phyloP scores from a whole-genome alignment of 2,329 filamentous ascomycete species.

The Aspergillus pseudotamarii region DNA sequence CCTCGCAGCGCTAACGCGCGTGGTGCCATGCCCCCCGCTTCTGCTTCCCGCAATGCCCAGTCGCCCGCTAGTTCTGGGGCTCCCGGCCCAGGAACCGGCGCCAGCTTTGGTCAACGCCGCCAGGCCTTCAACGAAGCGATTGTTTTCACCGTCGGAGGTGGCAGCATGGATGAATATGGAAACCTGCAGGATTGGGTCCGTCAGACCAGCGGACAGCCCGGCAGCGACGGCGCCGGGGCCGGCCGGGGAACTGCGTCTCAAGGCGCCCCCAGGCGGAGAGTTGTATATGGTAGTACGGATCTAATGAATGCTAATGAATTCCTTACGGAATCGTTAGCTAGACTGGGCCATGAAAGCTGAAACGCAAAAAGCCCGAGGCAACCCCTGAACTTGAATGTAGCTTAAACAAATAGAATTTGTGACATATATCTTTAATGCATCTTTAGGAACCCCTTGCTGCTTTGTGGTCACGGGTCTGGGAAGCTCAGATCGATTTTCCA shows the following conservation, averaged over 20 bases:
- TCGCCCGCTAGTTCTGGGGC: constrained; percentile 48
- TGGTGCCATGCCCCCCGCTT: constrained; percentile 84
- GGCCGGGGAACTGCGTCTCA: constrained; percentile 31
- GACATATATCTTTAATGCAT: constrained; percentile 3
- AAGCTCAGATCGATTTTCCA: not conserved
- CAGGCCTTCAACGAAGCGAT: constrained; percentile 89
- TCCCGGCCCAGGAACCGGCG: constrained; percentile 67
- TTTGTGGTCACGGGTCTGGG: not conserved
- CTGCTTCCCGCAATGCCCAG: constrained; percentile 50
- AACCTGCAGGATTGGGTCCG: constrained; percentile 96
- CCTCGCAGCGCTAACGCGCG: constrained; percentile 90
- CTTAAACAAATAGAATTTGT: not conserved
- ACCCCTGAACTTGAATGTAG: not conserved
- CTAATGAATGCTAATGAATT: constrained; percentile 66
- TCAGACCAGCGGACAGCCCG: constrained; percentile 64
- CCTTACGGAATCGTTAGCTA: constrained; percentile 58
- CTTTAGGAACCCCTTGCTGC: not conserved
- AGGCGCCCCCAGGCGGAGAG: constrained; percentile 68
- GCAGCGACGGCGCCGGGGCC: constrained; percentile 50
- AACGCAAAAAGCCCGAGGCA: not conserved
- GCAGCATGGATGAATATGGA: constrained; percentile 98
- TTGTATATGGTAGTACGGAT: constrained; percentile 93
- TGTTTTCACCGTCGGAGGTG: constrained; percentile 93
- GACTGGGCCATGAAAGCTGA: constrained; percentile 58
- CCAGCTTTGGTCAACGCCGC: constrained; percentile 85